Conservation (phyloP, 1,284 basidiomycete species). For the Austroboletus niveus region DNA sequence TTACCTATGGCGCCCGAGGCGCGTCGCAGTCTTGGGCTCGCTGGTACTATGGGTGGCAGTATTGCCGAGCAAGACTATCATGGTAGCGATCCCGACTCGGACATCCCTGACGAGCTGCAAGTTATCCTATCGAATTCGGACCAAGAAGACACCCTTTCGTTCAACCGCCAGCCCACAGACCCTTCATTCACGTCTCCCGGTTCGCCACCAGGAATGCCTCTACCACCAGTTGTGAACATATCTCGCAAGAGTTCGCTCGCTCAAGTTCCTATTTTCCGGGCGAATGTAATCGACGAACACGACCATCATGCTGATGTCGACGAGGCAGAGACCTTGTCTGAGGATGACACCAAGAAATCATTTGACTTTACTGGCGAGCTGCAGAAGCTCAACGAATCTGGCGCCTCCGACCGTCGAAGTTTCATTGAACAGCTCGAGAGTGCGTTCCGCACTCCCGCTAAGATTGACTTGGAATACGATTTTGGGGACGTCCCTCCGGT, state of each 20-base stretch:
- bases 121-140: conserved; percentile 57
- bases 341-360: conserved; percentile 71
- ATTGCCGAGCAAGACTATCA: conserved; percentile 45
- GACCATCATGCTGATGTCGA: conserved; percentile 47
- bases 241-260: conserved; percentile 19
- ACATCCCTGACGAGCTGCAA: conserved; percentile 73
- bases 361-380: conserved; percentile 88
- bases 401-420: conserved; percentile 64
- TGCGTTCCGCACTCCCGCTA: conserved; percentile 73
- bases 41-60: conserved; percentile 59
- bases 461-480: conserved; percentile 53
- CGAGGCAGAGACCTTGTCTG: conserved; percentile 38
- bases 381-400: conserved; percentile 65
- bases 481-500: conserved; percentile 48
- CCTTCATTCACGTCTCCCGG: conserved; percentile 38
- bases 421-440: conserved; percentile 82
- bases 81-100: conserved; percentile 63
- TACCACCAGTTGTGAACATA: conserved; percentile 28
- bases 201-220: conserved; percentile 40
- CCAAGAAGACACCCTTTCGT: conserved; percentile 44
- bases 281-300: conserved; percentile 44
- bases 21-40: conserved; percentile 56
- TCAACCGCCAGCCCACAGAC: conserved; percentile 19
- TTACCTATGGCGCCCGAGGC: conserved; percentile 49
- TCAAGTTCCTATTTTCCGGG: conserved; percentile 43